These are phyloP conservation scores for Tolypocladium endophyticum DNA, from an alignment of 2,329 filamentous ascomycete species.

Conservation along the genomic window DNA sequence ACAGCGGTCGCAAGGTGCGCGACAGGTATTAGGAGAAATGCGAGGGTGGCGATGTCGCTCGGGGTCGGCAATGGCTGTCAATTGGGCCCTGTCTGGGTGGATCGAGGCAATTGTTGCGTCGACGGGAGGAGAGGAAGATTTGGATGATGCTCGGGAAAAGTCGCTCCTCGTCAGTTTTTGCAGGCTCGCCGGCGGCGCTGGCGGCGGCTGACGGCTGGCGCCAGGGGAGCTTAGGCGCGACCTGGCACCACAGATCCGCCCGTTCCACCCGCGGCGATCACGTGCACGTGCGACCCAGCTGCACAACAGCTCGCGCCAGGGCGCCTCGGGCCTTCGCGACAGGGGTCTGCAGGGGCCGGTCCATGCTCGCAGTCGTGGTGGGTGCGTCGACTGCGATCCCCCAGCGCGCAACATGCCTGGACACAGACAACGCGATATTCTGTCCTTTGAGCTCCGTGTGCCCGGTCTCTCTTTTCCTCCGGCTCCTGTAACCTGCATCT, in stretches of 20 bases:
- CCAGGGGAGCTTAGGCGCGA: constrained; percentile 17
- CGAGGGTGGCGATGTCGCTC: constrained; percentile 22
- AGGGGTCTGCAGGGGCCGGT: not conserved
- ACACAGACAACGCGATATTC: not conserved
- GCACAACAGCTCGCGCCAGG: not conserved
- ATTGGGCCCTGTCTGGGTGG: constrained; percentile 31
- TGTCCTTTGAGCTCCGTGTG: not conserved
- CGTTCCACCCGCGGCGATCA: constrained; percentile 8
- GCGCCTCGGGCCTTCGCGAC: not conserved
- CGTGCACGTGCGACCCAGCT: constrained; percentile 6
- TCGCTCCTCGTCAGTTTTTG: constrained; percentile 28
- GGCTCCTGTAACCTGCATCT: not conserved
- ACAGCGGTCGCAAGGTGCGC: constrained; percentile 30
- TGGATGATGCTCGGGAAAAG: constrained; percentile 34
- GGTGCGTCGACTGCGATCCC: not conserved
- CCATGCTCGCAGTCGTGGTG: not conserved
- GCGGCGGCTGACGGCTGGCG: not conserved
- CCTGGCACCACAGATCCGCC: constrained; percentile 8
- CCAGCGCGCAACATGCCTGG: not conserved
- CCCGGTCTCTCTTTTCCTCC: not conserved
- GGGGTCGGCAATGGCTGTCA: constrained; percentile 29
- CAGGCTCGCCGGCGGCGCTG: constrained; percentile 6
- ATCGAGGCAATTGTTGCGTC: constrained; percentile 28
- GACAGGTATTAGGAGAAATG: constrained; percentile 24
- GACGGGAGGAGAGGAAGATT: constrained; percentile 27